Conservation (phyloP, 2,329 filamentous ascomycete species). For the Coniochaeta ligniaria region DNA sequence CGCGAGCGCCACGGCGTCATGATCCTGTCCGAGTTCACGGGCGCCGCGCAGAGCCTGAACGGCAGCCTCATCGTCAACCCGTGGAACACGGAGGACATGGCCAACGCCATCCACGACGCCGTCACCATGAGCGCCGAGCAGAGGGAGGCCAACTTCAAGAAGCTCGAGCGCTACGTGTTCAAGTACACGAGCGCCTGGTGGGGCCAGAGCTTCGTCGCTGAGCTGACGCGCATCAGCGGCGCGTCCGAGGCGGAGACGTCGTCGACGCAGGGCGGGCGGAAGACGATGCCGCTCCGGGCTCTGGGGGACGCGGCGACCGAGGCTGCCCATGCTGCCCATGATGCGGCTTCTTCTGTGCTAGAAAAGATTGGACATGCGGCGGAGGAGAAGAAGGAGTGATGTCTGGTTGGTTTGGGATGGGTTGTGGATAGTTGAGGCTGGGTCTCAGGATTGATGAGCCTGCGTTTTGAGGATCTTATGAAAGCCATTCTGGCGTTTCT, state of each 20-base stretch:
- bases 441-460: neutral
- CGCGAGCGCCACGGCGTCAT: constrained; percentile 84
- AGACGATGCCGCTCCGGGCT: neutral
- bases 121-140: constrained; percentile 93
- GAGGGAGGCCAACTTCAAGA: constrained; percentile 78
- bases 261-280: neutral
- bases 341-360: neutral
- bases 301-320: neutral
- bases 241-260: constrained; percentile 12
- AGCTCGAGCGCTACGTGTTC: constrained; percentile 89
- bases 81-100: constrained; percentile 96
- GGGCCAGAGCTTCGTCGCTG: constrained; percentile 86
- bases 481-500: neutral
- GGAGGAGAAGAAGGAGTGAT: constrained; percentile 1
- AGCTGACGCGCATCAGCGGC: constrained; percentile 54
- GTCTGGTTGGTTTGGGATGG: too few species aligned
- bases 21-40: constrained; percentile 94
- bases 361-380: neutral
- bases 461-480: neutral
- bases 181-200: constrained; percentile 98
- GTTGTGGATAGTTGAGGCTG: neutral
- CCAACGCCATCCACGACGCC: constrained; percentile 89
- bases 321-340: neutral
- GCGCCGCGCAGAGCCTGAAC: constrained; percentile 89
- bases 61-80: constrained; percentile 93